Evolutionary conservation across 2,329 filamentous ascomycete genomes (phyloP).

Genomic region (Macrophomina phaseolina): DNA sequence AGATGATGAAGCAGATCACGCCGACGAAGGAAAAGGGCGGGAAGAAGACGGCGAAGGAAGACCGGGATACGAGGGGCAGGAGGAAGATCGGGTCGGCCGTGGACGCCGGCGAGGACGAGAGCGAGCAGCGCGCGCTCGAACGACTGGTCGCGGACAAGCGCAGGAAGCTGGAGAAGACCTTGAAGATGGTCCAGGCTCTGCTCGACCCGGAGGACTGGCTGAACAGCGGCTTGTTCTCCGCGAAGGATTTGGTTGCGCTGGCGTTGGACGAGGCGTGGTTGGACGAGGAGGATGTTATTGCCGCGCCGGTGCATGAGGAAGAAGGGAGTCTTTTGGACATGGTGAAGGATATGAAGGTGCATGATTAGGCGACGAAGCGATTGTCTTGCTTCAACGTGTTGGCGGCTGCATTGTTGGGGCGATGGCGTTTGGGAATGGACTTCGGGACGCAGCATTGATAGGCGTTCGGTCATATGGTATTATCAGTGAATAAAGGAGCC

Average conservation of each 20-base stretch:
- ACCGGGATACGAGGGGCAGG: conserved; percentile 46
- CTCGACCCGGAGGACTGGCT: conserved; percentile 47
- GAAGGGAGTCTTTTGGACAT: conserved; percentile 20
- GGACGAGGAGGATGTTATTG: conserved; percentile 39
- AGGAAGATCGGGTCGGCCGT: conserved; percentile 49
- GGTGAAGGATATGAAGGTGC: background rate
- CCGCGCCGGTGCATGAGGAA: background rate
- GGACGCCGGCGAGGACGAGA: conserved; percentile 50
- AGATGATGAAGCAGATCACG: conserved; percentile 54
- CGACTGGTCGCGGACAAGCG: conserved; percentile 43
- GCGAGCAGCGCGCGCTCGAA: conserved; percentile 17
- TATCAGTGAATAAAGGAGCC: background rate
- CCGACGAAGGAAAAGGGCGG: conserved; percentile 20
- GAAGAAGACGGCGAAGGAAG: conserved; percentile 34
- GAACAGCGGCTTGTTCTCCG: conserved; percentile 36
- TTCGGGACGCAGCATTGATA: background rate
- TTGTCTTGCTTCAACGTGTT: background rate
- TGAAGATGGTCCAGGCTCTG: conserved; percentile 44
- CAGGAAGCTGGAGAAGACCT: conserved; percentile 42
- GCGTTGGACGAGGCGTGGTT: conserved; percentile 44
- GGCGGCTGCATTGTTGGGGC: background rate
- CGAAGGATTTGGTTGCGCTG: conserved; percentile 42
- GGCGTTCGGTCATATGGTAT: background rate
- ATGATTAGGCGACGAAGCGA: background rate
- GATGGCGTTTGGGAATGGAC: background rate